Evolutionary conservation across 495 filamentous ascomycete genomes (phyloP).

Genomic region (Penicillium argentinense): DNA sequence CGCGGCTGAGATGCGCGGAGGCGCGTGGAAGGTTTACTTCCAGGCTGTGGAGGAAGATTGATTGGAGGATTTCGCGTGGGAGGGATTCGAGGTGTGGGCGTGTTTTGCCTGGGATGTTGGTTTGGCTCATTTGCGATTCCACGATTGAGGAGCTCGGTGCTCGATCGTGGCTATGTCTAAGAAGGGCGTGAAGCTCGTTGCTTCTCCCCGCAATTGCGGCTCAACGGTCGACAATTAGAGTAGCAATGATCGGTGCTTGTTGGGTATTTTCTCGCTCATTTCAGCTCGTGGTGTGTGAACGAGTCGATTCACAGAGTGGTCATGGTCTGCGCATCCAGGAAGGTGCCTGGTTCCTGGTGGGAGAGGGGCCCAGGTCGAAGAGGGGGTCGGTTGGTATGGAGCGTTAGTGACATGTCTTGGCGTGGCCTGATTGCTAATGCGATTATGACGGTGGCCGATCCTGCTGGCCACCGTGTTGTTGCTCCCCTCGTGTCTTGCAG

Average conservation of each 20-base stretch:
- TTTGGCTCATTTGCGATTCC: conserved; percentile 16
- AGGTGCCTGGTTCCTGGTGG: no score
- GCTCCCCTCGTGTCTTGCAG: no score
- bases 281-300: no score
- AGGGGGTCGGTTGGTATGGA: conserved; percentile 19
- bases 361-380: not conserved
- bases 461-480: no score
- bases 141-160: no score
- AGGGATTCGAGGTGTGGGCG: conserved; percentile 47
- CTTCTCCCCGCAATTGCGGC: not conserved
- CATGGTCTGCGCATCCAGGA: no score
- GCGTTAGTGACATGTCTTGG: conserved; percentile 21
- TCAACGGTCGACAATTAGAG: not conserved
- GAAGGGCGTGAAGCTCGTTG: no score
- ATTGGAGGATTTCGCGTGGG: conserved; percentile 52
- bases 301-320: no score
- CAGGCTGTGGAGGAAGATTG: conserved; percentile 50
- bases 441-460: no score
- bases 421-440: conserved; percentile 1
- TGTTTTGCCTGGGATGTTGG: conserved; percentile 4
- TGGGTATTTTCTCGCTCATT: no score
- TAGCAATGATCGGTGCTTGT: not conserved
- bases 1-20: conserved; percentile 33
- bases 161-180: no score
- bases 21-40: conserved; percentile 52